Evolutionary conservation across 768 basidiomycete genomes (phyloP).

Genomic region (Dendrothele bispora): DNA sequence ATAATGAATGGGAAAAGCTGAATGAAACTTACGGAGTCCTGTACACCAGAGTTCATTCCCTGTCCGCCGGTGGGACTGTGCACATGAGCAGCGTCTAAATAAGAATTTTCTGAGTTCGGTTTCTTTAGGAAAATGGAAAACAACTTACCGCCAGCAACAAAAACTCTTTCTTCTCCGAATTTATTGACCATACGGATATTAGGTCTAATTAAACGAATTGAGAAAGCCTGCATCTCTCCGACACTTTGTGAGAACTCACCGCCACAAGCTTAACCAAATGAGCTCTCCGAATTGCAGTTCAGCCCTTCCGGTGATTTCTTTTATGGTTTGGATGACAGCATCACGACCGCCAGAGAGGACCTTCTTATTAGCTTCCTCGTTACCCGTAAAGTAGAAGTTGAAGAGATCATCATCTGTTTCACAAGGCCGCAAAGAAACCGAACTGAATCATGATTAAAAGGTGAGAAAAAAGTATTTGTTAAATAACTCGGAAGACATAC

Average conservation of each 20-base stretch:
- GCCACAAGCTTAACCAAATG: conserved; percentile 20
- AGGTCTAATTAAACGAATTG: conserved; percentile 18
- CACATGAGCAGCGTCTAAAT: conserved; percentile 19
- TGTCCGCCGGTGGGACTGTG: conserved; percentile 20
- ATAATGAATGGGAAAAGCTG: not conserved
- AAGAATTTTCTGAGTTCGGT: not conserved
- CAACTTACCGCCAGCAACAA: conserved; percentile 23
- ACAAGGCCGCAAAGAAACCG: conserved; percentile 30
- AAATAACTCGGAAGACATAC: conserved; percentile 7
- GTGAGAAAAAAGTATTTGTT: not conserved
- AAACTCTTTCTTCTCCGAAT: conserved; percentile 20
- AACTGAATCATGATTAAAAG: not conserved
- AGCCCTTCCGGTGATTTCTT: conserved; percentile 15
- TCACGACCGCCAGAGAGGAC: conserved; percentile 18
- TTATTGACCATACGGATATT: conserved; percentile 26
- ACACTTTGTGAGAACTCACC: conserved; percentile 13
- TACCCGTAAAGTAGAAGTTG: conserved; percentile 28
- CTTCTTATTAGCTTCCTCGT: conserved; percentile 18
- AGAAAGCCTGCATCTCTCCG: too few relatives aligned
- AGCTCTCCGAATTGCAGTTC: conserved; percentile 25
- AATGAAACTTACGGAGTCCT: conserved; percentile 21
- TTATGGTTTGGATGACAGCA: conserved; percentile 12
- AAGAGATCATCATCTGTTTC: conserved; percentile 25
- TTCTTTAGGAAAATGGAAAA: not conserved
- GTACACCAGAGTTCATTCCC: conserved; percentile 26